Base-by-base conservation (phyloP, 805 yeast species). In the Dipodascopsis uninucleata region DNA sequence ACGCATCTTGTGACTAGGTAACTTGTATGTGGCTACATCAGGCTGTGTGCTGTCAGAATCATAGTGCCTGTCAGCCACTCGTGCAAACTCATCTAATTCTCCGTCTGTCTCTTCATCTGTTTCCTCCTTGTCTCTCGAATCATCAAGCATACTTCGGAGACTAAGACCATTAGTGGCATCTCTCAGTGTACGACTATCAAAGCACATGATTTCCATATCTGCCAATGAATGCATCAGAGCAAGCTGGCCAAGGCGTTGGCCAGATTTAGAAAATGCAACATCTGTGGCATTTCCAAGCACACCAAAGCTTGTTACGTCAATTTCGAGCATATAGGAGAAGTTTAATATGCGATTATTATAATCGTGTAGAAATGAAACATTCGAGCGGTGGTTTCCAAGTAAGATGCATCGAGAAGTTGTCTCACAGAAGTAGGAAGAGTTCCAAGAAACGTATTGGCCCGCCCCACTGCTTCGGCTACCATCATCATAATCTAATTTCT, bases 161-260 rank as follows among this genome's bases (percentile, higher is more conserved):
- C n/a, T n/a, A n/a, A n/a, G n/a, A n/a, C n/a, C 43, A 28, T 17
- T 14, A 5, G 21, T 39, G n/a, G 1, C 23, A 18, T 16, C 43
- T 17, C 29, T 31, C 20, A 24, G 25, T 24, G 18, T 20, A 10
- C 29, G 28, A 17, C 41, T 39, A 23, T 36, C 40, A 34, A 44
- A 39, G n/a, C 52, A 44, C 12, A 31, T 32, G 29, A 48, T 39
- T 21, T 34, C 45, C 45, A 44, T 48, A 28, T 48, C 52, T 6
- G 49, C 41, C 3, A 40, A 25, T 12, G 24, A 41, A 20, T 21
- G 21, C 14, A n/a, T 25, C 17, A 47, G 39, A 23, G 31, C 34
- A 12, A 12, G 29, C 23, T 5, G n/a, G 3, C 52, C 52, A 7
- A 43, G 28, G 5, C 25, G 25, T 24, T 39, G 49, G 2, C 52